Conservation (phyloP, 225 moss, liverwort and hornwort genomes). For the Takakia lepidozioides region DNA sequence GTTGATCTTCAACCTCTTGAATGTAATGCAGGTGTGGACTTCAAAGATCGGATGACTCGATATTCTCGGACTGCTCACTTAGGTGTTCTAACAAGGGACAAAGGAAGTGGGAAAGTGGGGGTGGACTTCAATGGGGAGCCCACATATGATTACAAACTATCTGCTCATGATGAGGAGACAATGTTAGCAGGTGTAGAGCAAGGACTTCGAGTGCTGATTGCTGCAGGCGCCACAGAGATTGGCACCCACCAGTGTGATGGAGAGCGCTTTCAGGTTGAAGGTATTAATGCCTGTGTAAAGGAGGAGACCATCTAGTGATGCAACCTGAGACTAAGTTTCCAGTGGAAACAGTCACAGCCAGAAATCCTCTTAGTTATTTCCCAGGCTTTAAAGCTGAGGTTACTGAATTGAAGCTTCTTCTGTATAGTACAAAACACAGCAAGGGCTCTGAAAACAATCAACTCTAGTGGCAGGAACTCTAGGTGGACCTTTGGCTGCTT, state of each 20-base stretch:
- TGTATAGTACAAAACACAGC: too few relatives aligned
- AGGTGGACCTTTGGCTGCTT: too few relatives aligned
- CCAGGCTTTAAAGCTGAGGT: too few relatives aligned
- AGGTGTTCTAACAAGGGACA: slow-evolving; percentile 55
- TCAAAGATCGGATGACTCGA: slow-evolving; percentile 42
- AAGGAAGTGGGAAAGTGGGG: slow-evolving; percentile 41
- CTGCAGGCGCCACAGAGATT: slow-evolving; percentile 75
- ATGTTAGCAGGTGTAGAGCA: slow-evolving; percentile 33
- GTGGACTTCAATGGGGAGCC: slow-evolving; percentile 13
- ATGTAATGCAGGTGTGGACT: slow-evolving; percentile 22
- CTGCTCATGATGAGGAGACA: slow-evolving; percentile 33
- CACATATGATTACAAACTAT: slow-evolving; percentile 21
- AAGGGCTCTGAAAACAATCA: too few relatives aligned
- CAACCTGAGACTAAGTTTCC: too few relatives aligned
- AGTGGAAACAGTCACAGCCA: too few relatives aligned
- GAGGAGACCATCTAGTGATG: too few relatives aligned
- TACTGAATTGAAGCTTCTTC: too few relatives aligned
- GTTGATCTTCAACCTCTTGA: too few relatives aligned
- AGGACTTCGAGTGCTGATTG: slow-evolving; percentile 51
- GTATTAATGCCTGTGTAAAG: too few relatives aligned
- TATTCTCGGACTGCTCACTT: slow-evolving; percentile 50
- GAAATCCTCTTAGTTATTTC: too few relatives aligned
- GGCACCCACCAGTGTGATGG: slow-evolving; percentile 63
- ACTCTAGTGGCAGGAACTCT: too few relatives aligned
- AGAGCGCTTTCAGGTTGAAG: slow-evolving; percentile 31